Conservation (phyloP, 208 protist species). For the Angomonas desouzai region DNA sequence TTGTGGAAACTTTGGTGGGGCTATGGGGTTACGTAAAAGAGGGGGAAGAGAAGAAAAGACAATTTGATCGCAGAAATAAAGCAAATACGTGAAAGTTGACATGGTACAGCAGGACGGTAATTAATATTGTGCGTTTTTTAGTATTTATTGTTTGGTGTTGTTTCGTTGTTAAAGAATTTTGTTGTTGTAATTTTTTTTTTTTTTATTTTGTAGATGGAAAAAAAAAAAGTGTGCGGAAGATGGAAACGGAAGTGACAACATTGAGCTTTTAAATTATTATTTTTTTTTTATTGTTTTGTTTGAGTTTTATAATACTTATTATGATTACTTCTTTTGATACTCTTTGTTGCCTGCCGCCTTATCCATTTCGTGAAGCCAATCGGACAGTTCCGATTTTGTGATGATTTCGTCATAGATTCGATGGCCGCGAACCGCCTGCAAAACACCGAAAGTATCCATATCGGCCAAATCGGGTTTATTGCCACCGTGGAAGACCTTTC, state of each 20-base stretch:
- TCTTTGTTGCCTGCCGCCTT: background rate
- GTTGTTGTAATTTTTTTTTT: conserved; percentile 1
- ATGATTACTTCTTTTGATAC: background rate
- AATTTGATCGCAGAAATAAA: no score
- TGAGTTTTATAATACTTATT: no score
- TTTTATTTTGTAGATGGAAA: background rate
- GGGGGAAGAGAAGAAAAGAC: no score
- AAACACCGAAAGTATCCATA: conserved; percentile 86
- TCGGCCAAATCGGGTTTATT: conserved; percentile 80
- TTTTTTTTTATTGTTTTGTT: background rate
- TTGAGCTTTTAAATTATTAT: background rate
- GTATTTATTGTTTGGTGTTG: no score
- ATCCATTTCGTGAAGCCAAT: conserved; percentile 40
- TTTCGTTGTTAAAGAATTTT: no score
- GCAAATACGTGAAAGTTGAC: no score
- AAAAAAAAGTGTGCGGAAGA: conserved; percentile 1
- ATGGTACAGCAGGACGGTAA: no score
- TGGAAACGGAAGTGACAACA: background rate
- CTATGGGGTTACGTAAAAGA: no score
- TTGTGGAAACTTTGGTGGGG: no score
- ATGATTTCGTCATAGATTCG: conserved; percentile 83
- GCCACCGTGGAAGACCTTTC: conserved; percentile 77
- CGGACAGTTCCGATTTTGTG: conserved; percentile 39
- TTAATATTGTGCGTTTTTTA: no score
- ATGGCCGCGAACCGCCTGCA: conserved; percentile 81